A percentile compares a stretch with the other conserved stretches of the same genome.
These are phyloP conservation scores for Trichosporon faecale DNA, from an alignment of 1,284 basidiomycete species.

Conservation along the genomic window DNA sequence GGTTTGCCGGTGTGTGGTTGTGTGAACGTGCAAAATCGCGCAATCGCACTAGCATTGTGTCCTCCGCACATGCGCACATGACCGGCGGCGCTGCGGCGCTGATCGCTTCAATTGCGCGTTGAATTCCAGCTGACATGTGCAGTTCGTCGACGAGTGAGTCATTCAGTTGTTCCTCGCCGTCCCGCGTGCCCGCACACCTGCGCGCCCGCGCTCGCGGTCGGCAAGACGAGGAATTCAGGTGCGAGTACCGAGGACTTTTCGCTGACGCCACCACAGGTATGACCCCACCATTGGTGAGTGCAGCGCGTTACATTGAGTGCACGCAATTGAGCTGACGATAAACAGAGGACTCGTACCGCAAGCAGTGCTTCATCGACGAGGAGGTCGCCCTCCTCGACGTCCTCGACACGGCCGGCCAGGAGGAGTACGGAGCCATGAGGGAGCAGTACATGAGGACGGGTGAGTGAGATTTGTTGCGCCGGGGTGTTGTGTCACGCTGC, in stretches of 20 bases:
- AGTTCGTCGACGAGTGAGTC: constrained; percentile 84
- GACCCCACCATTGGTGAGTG: constrained; percentile 81
- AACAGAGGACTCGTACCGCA: constrained; percentile 80
- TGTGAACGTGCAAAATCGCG: background rate
- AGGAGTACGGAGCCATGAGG: constrained; percentile 77
- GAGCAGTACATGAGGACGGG: constrained; percentile 53
- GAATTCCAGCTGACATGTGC: constrained; percentile 49
- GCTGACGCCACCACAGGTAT: constrained; percentile 56
- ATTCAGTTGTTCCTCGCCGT: background rate
- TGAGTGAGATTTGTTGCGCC: constrained; percentile 53
- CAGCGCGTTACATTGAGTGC: constrained; percentile 8
- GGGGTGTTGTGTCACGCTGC: constrained; percentile 17
- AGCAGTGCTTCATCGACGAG: constrained; percentile 95
- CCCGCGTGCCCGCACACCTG: too few species aligned
- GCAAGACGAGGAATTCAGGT: constrained; percentile 3
- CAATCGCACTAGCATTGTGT: background rate
- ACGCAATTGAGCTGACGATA: constrained; percentile 15
- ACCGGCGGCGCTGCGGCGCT: background rate
- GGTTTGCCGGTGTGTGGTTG: background rate
- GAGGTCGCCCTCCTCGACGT: constrained; percentile 97
- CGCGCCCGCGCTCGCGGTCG: background rate
- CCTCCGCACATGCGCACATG: background rate
- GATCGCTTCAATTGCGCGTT: background rate
- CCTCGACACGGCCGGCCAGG: constrained; percentile 96
- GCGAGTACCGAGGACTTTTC: constrained; percentile 6